A percentile compares a stretch with the other conserved stretches of the same genome.
phyloP scores from a whole-genome alignment of 1,284 basidiomycete genomes.

The Puccinia hordei region DNA sequence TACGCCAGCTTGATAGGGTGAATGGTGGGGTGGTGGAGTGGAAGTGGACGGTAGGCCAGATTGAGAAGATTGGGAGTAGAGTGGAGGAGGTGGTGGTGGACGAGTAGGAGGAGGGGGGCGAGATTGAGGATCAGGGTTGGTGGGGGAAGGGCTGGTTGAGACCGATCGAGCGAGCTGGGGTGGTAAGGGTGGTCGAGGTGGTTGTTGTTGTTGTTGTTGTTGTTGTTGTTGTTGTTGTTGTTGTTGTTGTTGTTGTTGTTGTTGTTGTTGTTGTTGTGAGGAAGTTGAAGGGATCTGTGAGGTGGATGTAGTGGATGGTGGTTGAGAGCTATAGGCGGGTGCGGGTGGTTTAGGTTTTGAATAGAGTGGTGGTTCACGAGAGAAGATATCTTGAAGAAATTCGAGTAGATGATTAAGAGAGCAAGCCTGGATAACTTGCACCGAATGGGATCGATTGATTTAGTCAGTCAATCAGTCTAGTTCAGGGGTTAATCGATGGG shows the following conservation, averaged over 20 bases:
- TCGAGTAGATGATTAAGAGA: slow-evolving; percentile 70
- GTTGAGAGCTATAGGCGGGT: slow-evolving; percentile 37
- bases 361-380: slow-evolving; percentile 82
- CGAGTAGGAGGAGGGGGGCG: slow-evolving; percentile 16
- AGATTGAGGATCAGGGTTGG: not conserved
- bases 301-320: slow-evolving; percentile 40
- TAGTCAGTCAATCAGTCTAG: not conserved
- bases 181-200: slow-evolving; percentile 34
- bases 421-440: slow-evolving; percentile 65
- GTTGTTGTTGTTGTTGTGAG: slow-evolving; percentile 11
- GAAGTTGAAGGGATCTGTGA: slow-evolving; percentile 10
- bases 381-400: slow-evolving; percentile 78
- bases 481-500: slow-evolving; percentile 55
- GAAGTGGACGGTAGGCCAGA: slow-evolving; percentile 48
- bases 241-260: slow-evolving; percentile 16
- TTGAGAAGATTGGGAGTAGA: slow-evolving; percentile 55
- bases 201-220: slow-evolving; percentile 40
- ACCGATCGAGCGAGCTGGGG: not conserved
- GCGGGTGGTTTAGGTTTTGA: slow-evolving; percentile 67
- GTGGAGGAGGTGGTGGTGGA: slow-evolving; percentile 34
- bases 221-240: slow-evolving; percentile 9
- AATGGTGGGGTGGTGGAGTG: slow-evolving; percentile 61
- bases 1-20: slow-evolving; percentile 52
- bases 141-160: slow-evolving; percentile 24
- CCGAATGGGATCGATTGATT: slow-evolving; percentile 4